Percentiles rank a stretch among this genome's conserved stretches.
These are phyloP conservation scores for Ascocoryne sarcoides DNA, from an alignment of 2,329 filamentous ascomycete species.

Conservation along the genomic window DNA sequence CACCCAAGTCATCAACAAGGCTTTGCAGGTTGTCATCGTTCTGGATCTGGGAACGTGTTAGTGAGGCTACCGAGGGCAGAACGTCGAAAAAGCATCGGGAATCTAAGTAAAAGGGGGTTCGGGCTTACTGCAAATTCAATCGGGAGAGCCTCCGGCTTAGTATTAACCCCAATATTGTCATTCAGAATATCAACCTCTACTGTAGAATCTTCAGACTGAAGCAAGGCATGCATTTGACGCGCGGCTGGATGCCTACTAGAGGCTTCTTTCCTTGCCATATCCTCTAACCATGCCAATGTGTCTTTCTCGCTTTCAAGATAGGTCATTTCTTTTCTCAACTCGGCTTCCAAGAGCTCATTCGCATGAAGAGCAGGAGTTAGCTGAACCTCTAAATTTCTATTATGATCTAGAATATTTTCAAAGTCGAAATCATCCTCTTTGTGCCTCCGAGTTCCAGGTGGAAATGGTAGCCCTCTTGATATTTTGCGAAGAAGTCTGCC, in stretches of 20 bases:
- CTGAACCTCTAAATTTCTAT: conserved; percentile 44
- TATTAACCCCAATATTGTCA: conserved; percentile 13
- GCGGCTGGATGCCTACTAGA: conserved; percentile 39
- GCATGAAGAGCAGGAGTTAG: conserved; percentile 56
- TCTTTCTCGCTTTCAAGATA: conserved; percentile 49
- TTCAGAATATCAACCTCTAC: conserved; percentile 8
- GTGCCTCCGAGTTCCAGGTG: conserved; percentile 41
- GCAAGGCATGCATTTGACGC: conserved; percentile 26
- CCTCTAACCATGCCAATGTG: conserved; percentile 41
- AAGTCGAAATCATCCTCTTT: conserved; percentile 56
- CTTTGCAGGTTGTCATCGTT: conserved; percentile 23
- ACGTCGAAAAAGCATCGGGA: no score
- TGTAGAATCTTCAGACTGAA: conserved; percentile 15
- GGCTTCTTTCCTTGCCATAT: conserved; percentile 47
- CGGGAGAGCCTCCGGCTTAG: conserved; percentile 1
- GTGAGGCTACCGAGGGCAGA: no score
- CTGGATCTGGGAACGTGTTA: conserved; percentile 16
- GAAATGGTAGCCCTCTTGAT: conserved; percentile 55
- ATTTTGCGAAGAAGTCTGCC: conserved; percentile 50
- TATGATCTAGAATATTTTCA: conserved; percentile 54
- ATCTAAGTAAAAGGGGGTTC: background rate
- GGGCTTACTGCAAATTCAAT: conserved; percentile 17
- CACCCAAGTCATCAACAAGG: conserved; percentile 21
- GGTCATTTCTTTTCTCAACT: conserved; percentile 47
- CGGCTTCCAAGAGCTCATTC: conserved; percentile 49